Evolutionary conservation across 306 rosid genomes (phyloP), one percentile per base, ranked within the genome.

Genomic region (Comarum palustre): DNA sequence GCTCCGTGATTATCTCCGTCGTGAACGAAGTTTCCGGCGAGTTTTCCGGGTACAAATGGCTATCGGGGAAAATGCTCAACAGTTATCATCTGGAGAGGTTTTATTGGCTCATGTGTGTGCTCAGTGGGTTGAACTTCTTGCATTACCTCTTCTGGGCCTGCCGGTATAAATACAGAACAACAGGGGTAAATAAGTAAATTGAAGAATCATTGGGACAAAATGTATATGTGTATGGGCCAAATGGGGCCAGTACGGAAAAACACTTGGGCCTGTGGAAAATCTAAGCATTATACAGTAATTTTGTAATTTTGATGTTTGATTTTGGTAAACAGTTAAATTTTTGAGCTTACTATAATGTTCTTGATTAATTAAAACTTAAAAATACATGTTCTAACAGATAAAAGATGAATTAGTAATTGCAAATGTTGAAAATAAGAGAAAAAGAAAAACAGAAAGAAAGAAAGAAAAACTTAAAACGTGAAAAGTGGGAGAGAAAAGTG

Each of bases 91-190:
- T 94, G 4, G 97, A 91, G 55, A 75, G 86, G 20, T 94, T 94
- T 86, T 94, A 94, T 71, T 94, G 97, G 97, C 84, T 94, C 63
- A 83, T 91, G 95, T 94, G 95, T 77, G 92, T 79, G 66, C 95
- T 94, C 8, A 88, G 97, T 74, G 96, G 77, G 24, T 71, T 94
- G 74, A 94, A 94, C 71, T 89, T 91, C 80, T 71, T 94, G 55
- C 91, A 91, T 75, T 94, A 91, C 80, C 85, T 94, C 14, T 83
- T 84, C 71, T 94, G 95, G 96, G 93, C 99, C 9, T 39, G 14
- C 41, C 66, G 82, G 71, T 89, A 94, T 82, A 88, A 84, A 39
- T 94, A 94, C 81, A 86, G 92, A 87, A 83, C 85, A 27, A 71
- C 66, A 31, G 69, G 84, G 31, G 22, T 51, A 71, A 59, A 73